Percentiles rank a stretch among this genome's conserved stretches.
Conservation (phyloP, 192 early-diverging fungal species). For the Coemansia sp. region DNA sequence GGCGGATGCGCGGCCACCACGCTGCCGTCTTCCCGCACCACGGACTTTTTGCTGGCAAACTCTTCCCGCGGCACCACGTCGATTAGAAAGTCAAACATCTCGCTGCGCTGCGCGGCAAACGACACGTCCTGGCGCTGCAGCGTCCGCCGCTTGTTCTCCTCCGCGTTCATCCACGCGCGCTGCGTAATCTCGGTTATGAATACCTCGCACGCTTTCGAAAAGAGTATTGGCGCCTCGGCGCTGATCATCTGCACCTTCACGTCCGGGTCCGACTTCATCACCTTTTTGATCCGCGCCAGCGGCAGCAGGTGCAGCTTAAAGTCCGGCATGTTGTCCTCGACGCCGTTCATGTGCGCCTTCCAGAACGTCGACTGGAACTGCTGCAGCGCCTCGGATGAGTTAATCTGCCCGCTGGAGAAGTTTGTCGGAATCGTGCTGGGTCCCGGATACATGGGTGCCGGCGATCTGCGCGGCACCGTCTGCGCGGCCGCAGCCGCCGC, state of each 20-base stretch:
- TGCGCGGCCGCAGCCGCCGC: slow-evolving; percentile 20
- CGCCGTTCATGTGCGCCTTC: slow-evolving; percentile 61
- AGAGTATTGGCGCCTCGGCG: slow-evolving; percentile 84
- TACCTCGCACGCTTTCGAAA: slow-evolving; percentile 96
- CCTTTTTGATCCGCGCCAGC: slow-evolving; percentile 93
- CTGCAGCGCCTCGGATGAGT: slow-evolving; percentile 43
- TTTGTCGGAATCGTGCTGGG: slow-evolving; percentile 47
- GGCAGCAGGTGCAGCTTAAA: slow-evolving; percentile 90
- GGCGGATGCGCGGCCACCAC: background rate
- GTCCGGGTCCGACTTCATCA: slow-evolving; percentile 97
- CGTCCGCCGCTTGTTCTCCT: slow-evolving; percentile 95
- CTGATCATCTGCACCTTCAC: slow-evolving; percentile 82
- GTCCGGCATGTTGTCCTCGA: slow-evolving; percentile 69
- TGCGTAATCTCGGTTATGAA: slow-evolving; percentile 88
- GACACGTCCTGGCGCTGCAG: slow-evolving; percentile 89
- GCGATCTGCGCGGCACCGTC: slow-evolving; percentile 21
- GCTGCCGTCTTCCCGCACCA: background rate
- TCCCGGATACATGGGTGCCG: slow-evolving; percentile 48
- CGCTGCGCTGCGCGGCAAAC: slow-evolving; percentile 78
- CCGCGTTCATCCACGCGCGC: slow-evolving; percentile 83
- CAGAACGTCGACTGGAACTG: slow-evolving; percentile 57
- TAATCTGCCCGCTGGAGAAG: slow-evolving; percentile 49
- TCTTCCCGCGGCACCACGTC: slow-evolving; percentile 95
- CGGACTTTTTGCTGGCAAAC: slow-evolving; percentile 41
- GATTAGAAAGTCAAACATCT: slow-evolving; percentile 97